Evolutionary conservation across 176 grass and related monocot genomes (phyloP).

Genomic region (Dendrocalamus sinicus): DNA sequence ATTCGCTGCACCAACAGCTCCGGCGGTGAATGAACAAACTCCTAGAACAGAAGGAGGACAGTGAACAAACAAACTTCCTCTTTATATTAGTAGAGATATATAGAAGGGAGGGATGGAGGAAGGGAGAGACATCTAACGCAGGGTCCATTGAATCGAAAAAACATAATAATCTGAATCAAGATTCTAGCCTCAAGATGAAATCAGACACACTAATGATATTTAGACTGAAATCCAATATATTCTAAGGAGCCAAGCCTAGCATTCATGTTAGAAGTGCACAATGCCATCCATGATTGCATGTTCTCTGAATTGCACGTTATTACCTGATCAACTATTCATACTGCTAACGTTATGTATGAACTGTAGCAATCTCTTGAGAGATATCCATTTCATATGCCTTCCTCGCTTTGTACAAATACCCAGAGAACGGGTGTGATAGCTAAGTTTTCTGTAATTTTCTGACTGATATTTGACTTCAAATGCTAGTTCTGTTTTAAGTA

Average conservation of each 20-base stretch:
- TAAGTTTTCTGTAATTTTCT: background rate
- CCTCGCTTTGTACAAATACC: constrained; percentile 6
- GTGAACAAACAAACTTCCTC: too few species aligned
- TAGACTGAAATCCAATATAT: constrained; percentile 13
- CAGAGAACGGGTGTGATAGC: background rate
- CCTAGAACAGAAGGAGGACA: too few species aligned
- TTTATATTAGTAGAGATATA: too few species aligned
- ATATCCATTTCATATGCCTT: background rate
- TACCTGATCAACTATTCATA: background rate
- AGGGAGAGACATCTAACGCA: background rate
- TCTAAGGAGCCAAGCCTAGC: background rate
- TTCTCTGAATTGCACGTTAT: background rate
- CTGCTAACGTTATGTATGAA: background rate
- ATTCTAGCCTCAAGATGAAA: constrained; percentile 19
- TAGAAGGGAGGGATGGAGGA: background rate
- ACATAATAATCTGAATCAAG: background rate
- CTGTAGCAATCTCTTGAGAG: background rate
- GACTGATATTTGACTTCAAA: background rate
- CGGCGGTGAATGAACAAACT: too few species aligned
- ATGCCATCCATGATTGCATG: background rate
- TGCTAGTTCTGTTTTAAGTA: constrained; percentile 19
- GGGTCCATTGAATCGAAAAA: background rate
- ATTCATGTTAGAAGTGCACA: background rate
- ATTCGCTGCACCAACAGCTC: too few species aligned
- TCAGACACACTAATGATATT: constrained; percentile 4